Evolutionary conservation across 805 yeast genomes (phyloP).

Genomic region (Scheffersomyces lignosus): DNA sequence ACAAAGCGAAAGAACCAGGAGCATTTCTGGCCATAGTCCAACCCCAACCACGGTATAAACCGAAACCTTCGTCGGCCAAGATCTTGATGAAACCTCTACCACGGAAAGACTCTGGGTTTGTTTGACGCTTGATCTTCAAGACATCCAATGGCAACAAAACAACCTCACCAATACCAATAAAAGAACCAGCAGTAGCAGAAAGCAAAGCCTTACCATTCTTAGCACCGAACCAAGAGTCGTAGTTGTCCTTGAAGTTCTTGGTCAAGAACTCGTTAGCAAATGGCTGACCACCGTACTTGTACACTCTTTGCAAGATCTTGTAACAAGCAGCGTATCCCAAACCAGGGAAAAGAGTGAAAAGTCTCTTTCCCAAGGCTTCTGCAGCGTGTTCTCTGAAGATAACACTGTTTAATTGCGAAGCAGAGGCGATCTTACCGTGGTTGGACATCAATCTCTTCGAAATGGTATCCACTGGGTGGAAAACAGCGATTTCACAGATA

Average conservation of each 20-base stretch:
- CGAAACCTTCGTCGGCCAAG: constrained; percentile 86
- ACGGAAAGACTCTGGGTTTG: constrained; percentile 98
- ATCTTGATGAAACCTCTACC: constrained; percentile 95
- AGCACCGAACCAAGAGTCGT: constrained; percentile 78
- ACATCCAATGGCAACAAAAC: constrained; percentile 94
- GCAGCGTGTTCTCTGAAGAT: constrained; percentile 81
- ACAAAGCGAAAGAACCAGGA: constrained; percentile 96
- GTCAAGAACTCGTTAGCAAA: constrained; percentile 92
- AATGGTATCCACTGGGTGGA: constrained; percentile 98
- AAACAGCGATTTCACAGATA: constrained; percentile 91
- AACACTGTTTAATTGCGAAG: constrained; percentile 74
- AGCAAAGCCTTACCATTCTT: constrained; percentile 97
- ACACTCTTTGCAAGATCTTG: constrained; percentile 94
- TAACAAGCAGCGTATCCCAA: constrained; percentile 97
- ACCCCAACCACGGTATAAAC: constrained; percentile 97
- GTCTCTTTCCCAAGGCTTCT: constrained; percentile 67
- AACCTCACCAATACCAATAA: constrained; percentile 97
- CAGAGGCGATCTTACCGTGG: constrained; percentile 63
- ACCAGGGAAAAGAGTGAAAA: constrained; percentile 92
- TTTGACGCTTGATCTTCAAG: constrained; percentile 96
- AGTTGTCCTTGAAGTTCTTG: constrained; percentile 65
- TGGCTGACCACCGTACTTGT: constrained; percentile 99
- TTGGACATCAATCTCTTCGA: constrained; percentile 93
- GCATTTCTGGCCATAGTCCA: constrained; percentile 99
- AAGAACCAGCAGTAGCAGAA: constrained; percentile 96